Conservation (phyloP, 805 yeast genomes). For the Sporopachydermia lactativora region DNA sequence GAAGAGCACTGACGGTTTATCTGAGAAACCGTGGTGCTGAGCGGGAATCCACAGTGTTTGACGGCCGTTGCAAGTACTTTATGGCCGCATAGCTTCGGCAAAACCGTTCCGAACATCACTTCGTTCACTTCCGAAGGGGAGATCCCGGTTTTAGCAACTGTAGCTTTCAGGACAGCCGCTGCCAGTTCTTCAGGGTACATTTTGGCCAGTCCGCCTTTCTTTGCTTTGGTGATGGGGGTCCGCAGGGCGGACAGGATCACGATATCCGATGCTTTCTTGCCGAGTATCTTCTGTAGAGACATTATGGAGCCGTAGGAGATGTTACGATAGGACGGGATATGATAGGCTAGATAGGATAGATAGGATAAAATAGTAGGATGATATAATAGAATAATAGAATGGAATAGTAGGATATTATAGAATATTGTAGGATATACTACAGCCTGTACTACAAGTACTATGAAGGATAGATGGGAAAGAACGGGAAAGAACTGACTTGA, state of each 20-base stretch:
- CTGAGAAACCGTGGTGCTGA: constrained; percentile 22
- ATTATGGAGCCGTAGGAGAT: no score
- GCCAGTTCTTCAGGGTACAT: constrained; percentile 24
- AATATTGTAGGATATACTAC: no score
- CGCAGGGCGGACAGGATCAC: constrained; percentile 24
- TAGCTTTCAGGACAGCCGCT: constrained; percentile 18
- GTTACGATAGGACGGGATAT: no score
- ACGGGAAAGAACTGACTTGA: no score
- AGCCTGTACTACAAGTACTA: no score
- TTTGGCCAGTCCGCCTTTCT: constrained; percentile 23
- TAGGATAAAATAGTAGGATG: no score
- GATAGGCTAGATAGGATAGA: no score
- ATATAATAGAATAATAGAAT: no score
- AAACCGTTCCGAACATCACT: constrained; percentile 24
- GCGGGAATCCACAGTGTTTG: constrained; percentile 22
- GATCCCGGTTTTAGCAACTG: constrained; percentile 16
- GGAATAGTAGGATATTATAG: no score
- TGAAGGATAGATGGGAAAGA: no score
- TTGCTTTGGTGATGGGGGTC: constrained; percentile 23
- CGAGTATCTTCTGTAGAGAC: constrained; percentile 7
- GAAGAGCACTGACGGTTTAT: constrained; percentile 27
- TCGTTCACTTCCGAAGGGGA: constrained; percentile 20
- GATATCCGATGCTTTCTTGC: constrained; percentile 19
- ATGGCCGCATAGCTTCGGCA: constrained; percentile 25
- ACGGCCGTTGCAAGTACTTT: constrained; percentile 24